Evolutionary conservation across 345 rosid genomes (phyloP), one percentile per base, ranked within the genome.

Genomic region (Aegle marmelos): DNA sequence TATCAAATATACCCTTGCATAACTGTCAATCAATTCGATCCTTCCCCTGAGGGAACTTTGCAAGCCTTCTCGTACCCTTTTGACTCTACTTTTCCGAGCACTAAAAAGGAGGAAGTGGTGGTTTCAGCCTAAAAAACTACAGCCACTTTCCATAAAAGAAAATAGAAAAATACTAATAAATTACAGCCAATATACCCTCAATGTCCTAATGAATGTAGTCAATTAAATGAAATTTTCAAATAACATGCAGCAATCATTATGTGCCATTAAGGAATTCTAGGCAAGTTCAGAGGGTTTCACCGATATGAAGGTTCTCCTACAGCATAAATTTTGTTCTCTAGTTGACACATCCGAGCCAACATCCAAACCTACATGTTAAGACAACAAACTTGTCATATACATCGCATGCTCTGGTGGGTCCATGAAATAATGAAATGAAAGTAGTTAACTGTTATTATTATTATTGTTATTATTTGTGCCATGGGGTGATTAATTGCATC

Each of bases 241-340:
- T 54, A 53, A 72, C 75, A 37, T 60, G 27, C 17, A 74, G 39
- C 56, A 63, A 27, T 56, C 56, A 64, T 33, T 27, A 30, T 36
- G 71, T 21, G 33, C 24, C 11, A 71, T 2, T 63, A 71, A 77
- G 37, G 48, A 59, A 21, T 48, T 54, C 39, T n/a, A 45, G 30
- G 30, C 22, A 69, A 75, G 78, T 78, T 74, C 66, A 76, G 62
- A 79, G 61, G 59, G 66, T 57, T 83, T 84, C 77, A 93, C 98
- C 97, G 98, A 85, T 91, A 96, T 68, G 98, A 89, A 76, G 95
- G 95, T 87, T 94, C 97, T 79, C 98, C 98, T 28, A 94, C 92
- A 5, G 94, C 98, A 82, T 87, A 88, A 74, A 94, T 96, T 88
- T 96, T 96, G 92, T 96, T 96, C 88, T 96, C 98, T 68, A 96